These are phyloP conservation scores for Helotiales sp. DNA, from an alignment of 2,329 filamentous ascomycete genomes.

Conservation along the genomic window DNA sequence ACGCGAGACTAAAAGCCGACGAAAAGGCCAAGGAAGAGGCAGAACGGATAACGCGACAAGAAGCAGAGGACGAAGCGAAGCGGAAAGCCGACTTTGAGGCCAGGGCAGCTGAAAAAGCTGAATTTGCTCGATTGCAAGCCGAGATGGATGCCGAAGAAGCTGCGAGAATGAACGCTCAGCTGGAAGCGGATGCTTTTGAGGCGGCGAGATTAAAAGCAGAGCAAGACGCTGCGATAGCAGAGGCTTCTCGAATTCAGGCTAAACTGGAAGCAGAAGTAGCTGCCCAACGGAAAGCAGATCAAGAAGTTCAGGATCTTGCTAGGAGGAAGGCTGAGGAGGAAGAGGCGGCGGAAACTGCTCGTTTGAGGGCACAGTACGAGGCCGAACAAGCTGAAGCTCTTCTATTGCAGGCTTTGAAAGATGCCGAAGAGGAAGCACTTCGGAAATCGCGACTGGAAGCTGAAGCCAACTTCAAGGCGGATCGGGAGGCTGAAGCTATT, in stretches of 20 bases:
- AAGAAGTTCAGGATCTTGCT: not conserved
- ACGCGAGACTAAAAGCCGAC: constrained; percentile 16
- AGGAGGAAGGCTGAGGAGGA: not conserved
- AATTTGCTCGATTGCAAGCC: not conserved
- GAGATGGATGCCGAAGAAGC: constrained; percentile 4
- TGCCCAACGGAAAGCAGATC: not conserved
- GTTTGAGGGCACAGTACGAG: not conserved
- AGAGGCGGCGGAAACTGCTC: not conserved
- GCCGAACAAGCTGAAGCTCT: not conserved
- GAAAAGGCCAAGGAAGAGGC: constrained; percentile 18
- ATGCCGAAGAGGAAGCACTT: not conserved
- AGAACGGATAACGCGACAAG: constrained; percentile 5
- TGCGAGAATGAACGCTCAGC: constrained; percentile 6
- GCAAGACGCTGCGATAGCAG: constrained; percentile 5
- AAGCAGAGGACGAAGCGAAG: constrained; percentile 7
- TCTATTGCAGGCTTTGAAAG: not conserved
- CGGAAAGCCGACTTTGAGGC: not conserved
- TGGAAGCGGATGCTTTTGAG: constrained; percentile 17
- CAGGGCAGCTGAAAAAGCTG: not conserved
- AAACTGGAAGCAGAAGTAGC: not conserved
- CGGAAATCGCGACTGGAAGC: not conserved
- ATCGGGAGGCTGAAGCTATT: constrained; percentile 3
- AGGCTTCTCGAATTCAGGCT: not conserved
- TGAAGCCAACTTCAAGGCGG: no score
- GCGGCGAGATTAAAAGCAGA: constrained; percentile 3